These are phyloP conservation scores for Grigorovia yakushimaensis DNA, from an alignment of 805 yeast genomes.

Conservation along the genomic window DNA sequence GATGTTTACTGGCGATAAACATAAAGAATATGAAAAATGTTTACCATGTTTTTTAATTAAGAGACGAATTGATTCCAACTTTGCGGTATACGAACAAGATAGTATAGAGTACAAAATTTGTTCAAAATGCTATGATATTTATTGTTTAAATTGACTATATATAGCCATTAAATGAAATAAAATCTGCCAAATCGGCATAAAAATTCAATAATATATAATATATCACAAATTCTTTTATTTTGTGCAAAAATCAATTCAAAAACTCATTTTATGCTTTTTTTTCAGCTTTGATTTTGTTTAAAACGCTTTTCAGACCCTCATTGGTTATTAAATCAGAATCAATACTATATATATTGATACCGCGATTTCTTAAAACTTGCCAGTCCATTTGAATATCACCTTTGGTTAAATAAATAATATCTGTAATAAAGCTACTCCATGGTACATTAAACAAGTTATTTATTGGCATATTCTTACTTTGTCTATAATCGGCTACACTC, in stretches of 20 bases:
- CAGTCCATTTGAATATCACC: conserved; percentile 44
- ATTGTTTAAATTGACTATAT: neutral
- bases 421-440: conserved; percentile 49
- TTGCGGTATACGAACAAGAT: conserved; percentile 2
- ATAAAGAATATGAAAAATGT: conserved; percentile 35
- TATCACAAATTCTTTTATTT: neutral
- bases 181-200: neutral
- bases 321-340: conserved; percentile 19
- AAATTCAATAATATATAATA: neutral
- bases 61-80: conserved; percentile 36
- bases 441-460: conserved; percentile 7
- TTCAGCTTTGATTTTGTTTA: conserved; percentile 1
- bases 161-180: neutral
- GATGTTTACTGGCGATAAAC: conserved; percentile 38
- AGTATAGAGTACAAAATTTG: conserved; percentile 13
- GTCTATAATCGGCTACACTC: conserved; percentile 14
- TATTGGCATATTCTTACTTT: conserved; percentile 12
- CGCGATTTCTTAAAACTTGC: conserved; percentile 31
- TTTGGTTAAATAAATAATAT: conserved; percentile 44
- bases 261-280: neutral
- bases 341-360: conserved; percentile 37
- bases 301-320: conserved; percentile 11
- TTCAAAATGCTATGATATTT: neutral
- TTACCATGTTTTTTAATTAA: conserved; percentile 49
- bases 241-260: neutral